Evolutionary conservation across 331 rosid genomes (phyloP).

Genomic region (Saraca asoca): DNA sequence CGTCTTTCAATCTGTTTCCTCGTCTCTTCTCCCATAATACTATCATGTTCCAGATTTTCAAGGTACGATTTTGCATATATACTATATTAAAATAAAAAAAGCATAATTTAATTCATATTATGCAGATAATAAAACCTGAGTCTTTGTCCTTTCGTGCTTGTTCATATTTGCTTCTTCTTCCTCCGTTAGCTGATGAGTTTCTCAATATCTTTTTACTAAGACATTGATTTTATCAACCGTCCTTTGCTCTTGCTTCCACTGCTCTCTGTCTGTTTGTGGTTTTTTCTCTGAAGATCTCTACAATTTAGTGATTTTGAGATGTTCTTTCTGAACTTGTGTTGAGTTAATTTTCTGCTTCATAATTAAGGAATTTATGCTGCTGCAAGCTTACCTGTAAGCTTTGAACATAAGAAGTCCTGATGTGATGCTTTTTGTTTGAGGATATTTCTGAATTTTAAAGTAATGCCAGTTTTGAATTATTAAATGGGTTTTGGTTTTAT

Average conservation of each 20-base stretch:
- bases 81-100: not conserved
- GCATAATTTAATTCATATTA: not conserved
- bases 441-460: conserved; percentile 31
- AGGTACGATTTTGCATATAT: conserved; percentile 52
- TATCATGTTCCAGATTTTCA: conserved; percentile 68
- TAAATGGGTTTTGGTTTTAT: conserved; percentile 33
- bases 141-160: conserved; percentile 32
- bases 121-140: not conserved
- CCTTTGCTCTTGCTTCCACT: not conserved
- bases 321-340: not conserved
- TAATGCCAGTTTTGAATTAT: conserved; percentile 27
- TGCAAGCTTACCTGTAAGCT: conserved; percentile 22
- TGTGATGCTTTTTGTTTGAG: not conserved
- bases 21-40: conserved; percentile 45
- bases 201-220: conserved; percentile 22
- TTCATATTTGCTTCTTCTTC: conserved; percentile 16
- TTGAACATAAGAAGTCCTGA: conserved; percentile 17
- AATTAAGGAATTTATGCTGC: conserved; percentile 28
- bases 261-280: not conserved
- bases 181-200: not conserved
- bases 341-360: conserved; percentile 27
- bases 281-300: conserved; percentile 31
- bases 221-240: conserved; percentile 18
- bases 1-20: conserved; percentile 47
- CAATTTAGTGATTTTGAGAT: conserved; percentile 22